Conservation (phyloP, 257 asterid genomes). For the Solanum chiquidenum region DNA sequence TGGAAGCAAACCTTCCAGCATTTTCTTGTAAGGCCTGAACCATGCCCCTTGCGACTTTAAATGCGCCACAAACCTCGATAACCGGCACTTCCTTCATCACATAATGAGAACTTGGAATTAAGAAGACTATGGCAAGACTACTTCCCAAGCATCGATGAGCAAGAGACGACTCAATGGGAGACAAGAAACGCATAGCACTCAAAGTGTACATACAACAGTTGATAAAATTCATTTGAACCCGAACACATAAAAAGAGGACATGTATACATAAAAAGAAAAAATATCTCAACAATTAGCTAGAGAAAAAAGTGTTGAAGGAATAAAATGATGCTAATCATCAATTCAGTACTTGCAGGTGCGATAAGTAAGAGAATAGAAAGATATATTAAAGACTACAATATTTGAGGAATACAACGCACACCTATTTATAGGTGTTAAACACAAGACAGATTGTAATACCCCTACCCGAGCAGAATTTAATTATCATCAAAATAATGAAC, state of each 20-base stretch:
- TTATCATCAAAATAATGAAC: background rate
- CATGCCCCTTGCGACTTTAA: slow-evolving; percentile 96
- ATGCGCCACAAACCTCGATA: slow-evolving; percentile 72
- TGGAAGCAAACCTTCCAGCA: slow-evolving; percentile 99
- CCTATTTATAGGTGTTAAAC: background rate
- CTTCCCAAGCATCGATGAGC: background rate
- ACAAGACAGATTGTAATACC: background rate
- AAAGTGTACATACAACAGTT: background rate
- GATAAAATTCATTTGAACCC: background rate
- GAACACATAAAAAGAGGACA: background rate
- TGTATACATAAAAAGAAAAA: background rate
- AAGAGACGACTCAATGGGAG: background rate
- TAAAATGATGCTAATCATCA: background rate
- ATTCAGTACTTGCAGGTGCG: background rate
- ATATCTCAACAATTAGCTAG: background rate
- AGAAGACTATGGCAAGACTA: background rate
- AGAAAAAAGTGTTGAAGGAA: background rate
- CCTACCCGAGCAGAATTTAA: background rate
- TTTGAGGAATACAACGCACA: background rate
- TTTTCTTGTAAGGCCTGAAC: slow-evolving; percentile 97
- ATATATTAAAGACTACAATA: background rate
- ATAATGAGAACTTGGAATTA: slow-evolving; percentile 5
- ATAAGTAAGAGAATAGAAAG: background rate
- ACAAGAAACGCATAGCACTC: background rate
- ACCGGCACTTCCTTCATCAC: slow-evolving; percentile 73